Evolutionary conservation across 139 green algal genomes (phyloP), one percentile per base, ranked within the genome.

Genomic region (Mychonastes homosphaera): DNA sequence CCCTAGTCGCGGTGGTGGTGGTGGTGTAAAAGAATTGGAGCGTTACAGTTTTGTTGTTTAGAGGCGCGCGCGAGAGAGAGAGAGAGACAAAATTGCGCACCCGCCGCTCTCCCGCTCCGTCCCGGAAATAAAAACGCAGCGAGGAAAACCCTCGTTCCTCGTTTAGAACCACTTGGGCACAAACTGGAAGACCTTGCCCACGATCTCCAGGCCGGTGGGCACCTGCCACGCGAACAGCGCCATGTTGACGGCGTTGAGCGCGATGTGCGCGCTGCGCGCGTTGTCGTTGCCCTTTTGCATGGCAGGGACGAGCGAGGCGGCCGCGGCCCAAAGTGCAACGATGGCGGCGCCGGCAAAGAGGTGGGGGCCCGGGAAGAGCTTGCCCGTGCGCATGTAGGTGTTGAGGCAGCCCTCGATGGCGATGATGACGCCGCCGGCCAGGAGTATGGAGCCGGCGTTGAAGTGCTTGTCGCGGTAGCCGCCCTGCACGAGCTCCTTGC

Each of bases 281-380:
- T 58, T 82, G 6, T 97, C 68, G 72, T 97, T 92, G 53, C 92
- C 92, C 75, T 95, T 96, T 64, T 95, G 80, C 92, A 99, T 99
- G 6, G 76, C 65, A 3, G 92, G 92, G 41, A 94, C 82, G 46
- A 98, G 77, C 0, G 84, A 65, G 0, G 92, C 87, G 18, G 92
- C 92, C 6, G 83, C 44, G 3, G 89, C 90, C 92, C 92, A 99
- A 40, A 97, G 69, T 3, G 75, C 78, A 2, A 87, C 81, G 54
- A 99, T 97, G 58, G 33, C 61, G 26, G 88, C 85, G 23, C 91
- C 91, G 29, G 88, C 89, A 59, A 87, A 99, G 57, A 99, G 84
- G 72, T 99, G 92, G 28, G 92, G 92, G 5, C 92, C 92, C 2
- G 92, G 92, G 81, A 99, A 99, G 29, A 99, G 84, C 78, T 94